Base-by-base conservation (phyloP, 129 eudicot genomes). In the Smallanthus sonchifolius region DNA sequence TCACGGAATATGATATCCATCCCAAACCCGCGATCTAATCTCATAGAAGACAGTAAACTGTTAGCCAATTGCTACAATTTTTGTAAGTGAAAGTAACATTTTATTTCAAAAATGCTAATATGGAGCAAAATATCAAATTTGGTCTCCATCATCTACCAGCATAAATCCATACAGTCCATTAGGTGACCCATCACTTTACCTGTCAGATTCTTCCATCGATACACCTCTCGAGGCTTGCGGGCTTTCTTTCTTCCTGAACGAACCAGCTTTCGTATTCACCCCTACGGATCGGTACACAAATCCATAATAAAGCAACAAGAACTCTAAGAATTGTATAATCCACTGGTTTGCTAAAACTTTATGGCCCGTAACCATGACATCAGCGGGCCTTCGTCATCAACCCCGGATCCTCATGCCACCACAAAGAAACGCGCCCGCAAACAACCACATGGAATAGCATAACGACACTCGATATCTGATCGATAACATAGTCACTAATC, bases 401-500 rank as follows among this genome's bases (percentile, higher is more conserved):
- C 20, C 64, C 20, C 15, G 2, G 32, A 36, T 52, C 49, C 28
- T 49, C 17, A 7, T 38, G 43, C 56, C 55, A 67, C 28, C 63
- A 49, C 28, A 75, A 48, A 62, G 60, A 54, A 54, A 54, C 19
- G 60, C 17, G 10, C 65, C 35, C 43, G 44, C 56, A 17, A 60
- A 72, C 68, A 57, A 10, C 47, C 56, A 57, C 52, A 63, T 20
- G 42, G 72, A 48, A 63, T 5, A 7, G 48, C 37, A 64, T 63
- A 60, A 11, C 56, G 6, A 65, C 10, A 10, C 43, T 39, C 67
- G 49, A 70, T 39, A 72, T 30, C 34, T 13, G 30, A 61, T 15
- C 24, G 24, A 30, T 13, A 11, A 43, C 37, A 15, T 15, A 64
- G 52, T 49, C 55, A 48, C 80, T 81, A 80, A 59, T 82, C 78